These are phyloP conservation scores for Mariannaea sp. DNA, from an alignment of 2,329 filamentous ascomycete species.

Conservation along the genomic window DNA sequence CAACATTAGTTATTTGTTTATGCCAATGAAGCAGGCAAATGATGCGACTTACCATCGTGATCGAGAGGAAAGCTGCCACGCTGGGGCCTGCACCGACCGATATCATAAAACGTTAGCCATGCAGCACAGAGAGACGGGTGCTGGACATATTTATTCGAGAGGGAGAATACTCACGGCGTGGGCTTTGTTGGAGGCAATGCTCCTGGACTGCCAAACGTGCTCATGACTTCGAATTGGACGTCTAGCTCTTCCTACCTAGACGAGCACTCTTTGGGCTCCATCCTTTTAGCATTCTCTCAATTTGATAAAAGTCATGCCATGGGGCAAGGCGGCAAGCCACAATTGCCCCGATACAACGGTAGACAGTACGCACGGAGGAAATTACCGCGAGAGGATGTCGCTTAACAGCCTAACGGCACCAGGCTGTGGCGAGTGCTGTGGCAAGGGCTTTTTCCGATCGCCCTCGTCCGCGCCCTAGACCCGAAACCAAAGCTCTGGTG, in stretches of 20 bases:
- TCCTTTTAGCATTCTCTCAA: slow-evolving; percentile 2
- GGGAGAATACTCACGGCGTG: slow-evolving; percentile 61
- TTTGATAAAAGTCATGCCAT: slow-evolving; percentile 19
- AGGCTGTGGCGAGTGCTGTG: slow-evolving; percentile 35
- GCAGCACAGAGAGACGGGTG: background rate
- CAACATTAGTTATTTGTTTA: slow-evolving; percentile 15
- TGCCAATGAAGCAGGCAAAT: background rate
- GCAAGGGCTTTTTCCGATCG: slow-evolving; percentile 14
- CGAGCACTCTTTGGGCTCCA: slow-evolving; percentile 11
- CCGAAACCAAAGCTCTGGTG: too few relatives aligned
- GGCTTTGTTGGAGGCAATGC: slow-evolving; percentile 69
- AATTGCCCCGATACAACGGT: slow-evolving; percentile 21
- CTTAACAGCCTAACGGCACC: slow-evolving; percentile 10
- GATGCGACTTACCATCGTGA: slow-evolving; percentile 66
- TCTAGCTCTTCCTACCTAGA: slow-evolving; percentile 14
- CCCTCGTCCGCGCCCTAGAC: background rate
- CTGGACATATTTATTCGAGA: background rate
- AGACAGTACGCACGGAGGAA: background rate
- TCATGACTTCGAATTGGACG: slow-evolving; percentile 48
- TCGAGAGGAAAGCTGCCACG: slow-evolving; percentile 92
- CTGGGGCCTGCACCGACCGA: slow-evolving; percentile 68
- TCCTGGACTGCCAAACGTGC: slow-evolving; percentile 72
- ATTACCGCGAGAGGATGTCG: background rate
- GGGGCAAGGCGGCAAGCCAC: slow-evolving; percentile 3
- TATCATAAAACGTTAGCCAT: slow-evolving; percentile 22